Percentiles rank a stretch among this genome's conserved stretches.
Evolutionary conservation across 176 grass and related monocot species (phyloP).

Genomic region (Oryza glumipatula): DNA sequence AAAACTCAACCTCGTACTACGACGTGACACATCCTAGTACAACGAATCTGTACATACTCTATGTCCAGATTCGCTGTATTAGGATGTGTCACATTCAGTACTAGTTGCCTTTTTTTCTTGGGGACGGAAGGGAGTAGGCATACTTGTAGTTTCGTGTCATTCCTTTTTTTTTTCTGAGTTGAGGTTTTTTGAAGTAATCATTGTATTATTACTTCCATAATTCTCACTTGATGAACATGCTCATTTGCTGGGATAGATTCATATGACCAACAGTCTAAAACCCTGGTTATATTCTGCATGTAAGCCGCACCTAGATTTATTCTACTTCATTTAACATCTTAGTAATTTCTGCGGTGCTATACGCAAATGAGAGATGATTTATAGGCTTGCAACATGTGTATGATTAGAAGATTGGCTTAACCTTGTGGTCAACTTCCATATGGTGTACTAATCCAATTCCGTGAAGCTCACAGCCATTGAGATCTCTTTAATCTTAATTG

Average conservation of each 20-base stretch:
- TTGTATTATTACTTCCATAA: background rate
- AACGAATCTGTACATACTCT: too few species aligned
- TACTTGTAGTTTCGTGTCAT: slow-evolving; percentile 21
- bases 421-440: background rate
- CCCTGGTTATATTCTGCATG: slow-evolving; percentile 7
- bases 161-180: background rate
- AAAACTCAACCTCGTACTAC: too few species aligned
- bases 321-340: background rate
- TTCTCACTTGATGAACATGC: background rate
- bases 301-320: background rate
- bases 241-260: background rate
- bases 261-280: background rate
- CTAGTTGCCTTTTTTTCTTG: too few species aligned
- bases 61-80: too few species aligned
- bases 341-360: background rate
- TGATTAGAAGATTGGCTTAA: background rate
- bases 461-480: background rate
- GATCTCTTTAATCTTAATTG: background rate
- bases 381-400: background rate
- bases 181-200: background rate
- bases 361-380: slow-evolving; percentile 6
- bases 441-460: slow-evolving; percentile 4
- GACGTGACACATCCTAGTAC: too few species aligned
- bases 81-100: too few species aligned
- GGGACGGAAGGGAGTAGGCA: background rate